Conservation (phyloP, 1,139 yeast genomes). For the Candida dubliniensis region DNA sequence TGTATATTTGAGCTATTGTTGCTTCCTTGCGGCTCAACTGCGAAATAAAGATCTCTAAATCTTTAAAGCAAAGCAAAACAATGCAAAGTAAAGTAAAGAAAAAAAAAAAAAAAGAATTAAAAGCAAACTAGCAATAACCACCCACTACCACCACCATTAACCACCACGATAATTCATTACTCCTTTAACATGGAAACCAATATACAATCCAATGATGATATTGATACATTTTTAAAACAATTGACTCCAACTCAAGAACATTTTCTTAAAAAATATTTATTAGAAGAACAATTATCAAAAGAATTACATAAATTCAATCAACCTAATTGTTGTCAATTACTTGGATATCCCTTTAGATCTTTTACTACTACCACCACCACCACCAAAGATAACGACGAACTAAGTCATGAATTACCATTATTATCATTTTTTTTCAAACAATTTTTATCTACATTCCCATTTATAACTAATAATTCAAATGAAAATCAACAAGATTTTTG, state of each 20-base stretch:
- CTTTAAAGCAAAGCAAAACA: no score
- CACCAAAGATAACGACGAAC: conserved; percentile 11
- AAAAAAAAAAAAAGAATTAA: no score
- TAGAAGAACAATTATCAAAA: conserved; percentile 57
- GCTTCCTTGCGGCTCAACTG: no score
- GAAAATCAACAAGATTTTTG: conserved; percentile 63
- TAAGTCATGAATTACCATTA: conserved; percentile 55
- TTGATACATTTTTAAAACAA: not conserved
- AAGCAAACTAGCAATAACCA: no score
- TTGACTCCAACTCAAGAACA: conserved; percentile 63
- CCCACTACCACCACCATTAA: no score
- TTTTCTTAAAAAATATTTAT: conserved; percentile 76
- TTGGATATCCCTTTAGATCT: conserved; percentile 71
- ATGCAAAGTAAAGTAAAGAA: no score
- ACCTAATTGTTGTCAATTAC: conserved; percentile 56
- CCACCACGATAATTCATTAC: no score
- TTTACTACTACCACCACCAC: no score
- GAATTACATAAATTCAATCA: conserved; percentile 64
- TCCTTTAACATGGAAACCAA: no score
- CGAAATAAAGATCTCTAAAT: no score
- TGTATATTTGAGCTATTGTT: no score
- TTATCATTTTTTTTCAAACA: conserved; percentile 62
- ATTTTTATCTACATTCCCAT: conserved; percentile 72
- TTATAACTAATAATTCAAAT: conserved; percentile 49
- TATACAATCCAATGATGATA: no score